These are phyloP conservation scores for Bromus sterilis DNA, from an alignment of 176 grass and related monocot species.

Conservation along the genomic window DNA sequence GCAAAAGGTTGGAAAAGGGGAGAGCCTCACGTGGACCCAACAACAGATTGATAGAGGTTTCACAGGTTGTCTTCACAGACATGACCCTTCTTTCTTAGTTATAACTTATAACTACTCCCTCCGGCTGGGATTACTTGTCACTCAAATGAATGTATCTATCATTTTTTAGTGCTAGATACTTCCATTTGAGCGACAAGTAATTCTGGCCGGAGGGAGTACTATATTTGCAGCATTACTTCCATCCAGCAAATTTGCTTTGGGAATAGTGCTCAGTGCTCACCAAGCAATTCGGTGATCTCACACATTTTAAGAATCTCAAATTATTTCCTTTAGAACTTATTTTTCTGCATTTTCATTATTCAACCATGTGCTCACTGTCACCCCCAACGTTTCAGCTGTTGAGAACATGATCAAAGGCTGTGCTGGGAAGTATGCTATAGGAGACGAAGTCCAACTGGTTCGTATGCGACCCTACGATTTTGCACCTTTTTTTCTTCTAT, in stretches of 20 bases:
- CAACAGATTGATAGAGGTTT: slow-evolving; percentile 46
- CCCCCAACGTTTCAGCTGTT: slow-evolving; percentile 35
- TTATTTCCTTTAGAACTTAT: neutral
- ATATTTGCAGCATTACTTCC: neutral
- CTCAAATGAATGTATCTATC: no score
- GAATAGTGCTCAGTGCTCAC: neutral
- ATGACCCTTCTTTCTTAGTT: neutral
- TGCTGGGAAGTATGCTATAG: slow-evolving; percentile 69
- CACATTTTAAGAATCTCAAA: neutral
- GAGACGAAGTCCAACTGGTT: slow-evolving; percentile 74
- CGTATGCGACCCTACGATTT: neutral
- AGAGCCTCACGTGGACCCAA: slow-evolving; percentile 28
- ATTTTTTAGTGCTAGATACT: no score
- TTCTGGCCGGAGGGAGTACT: no score
- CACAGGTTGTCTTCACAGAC: slow-evolving; percentile 28
- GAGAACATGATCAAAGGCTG: slow-evolving; percentile 56
- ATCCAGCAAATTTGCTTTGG: neutral
- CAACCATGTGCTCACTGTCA: neutral
- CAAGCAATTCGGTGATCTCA: neutral
- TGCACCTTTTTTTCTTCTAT: neutral
- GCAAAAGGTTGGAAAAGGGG: slow-evolving; percentile 32
- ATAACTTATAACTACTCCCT: no score
- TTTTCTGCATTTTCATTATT: neutral
- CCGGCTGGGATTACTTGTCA: no score
- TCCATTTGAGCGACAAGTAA: no score